Evolutionary conservation across 306 rosid genomes (phyloP).

Genomic region (Mucuna pruriens): DNA sequence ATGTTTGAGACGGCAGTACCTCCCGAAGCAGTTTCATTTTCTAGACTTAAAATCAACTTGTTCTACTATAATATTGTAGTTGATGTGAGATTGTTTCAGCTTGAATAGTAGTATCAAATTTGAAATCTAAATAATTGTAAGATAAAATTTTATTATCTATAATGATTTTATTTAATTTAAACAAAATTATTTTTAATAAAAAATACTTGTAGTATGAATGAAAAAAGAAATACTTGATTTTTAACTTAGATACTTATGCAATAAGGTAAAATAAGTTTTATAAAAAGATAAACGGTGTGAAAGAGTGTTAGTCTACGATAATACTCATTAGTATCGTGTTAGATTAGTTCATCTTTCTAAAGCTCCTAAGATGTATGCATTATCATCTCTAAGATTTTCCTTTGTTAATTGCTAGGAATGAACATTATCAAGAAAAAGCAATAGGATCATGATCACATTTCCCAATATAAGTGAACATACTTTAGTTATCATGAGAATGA

Average conservation of each 20-base stretch:
- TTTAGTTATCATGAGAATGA: constrained; percentile 23
- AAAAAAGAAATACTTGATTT: no score
- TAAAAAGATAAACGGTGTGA: background rate
- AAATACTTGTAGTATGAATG: no score
- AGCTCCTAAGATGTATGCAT: constrained; percentile 4
- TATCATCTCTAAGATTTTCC: background rate
- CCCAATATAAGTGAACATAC: constrained; percentile 11
- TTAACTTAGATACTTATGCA: background rate
- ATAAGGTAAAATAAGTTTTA: background rate
- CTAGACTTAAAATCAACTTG: background rate
- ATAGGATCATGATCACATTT: constrained; percentile 16
- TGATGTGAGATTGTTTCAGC: no score
- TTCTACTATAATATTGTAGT: no score
- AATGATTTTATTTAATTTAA: no score
- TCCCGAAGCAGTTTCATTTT: background rate
- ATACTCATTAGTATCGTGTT: background rate
- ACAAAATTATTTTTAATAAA: no score
- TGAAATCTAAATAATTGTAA: no score
- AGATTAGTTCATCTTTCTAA: background rate
- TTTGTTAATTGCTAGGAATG: background rate
- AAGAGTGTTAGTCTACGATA: background rate
- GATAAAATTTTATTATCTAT: no score
- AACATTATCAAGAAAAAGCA: constrained; percentile 33
- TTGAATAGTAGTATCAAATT: no score
- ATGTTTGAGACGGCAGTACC: background rate